A percentile compares a stretch with the other conserved stretches of the same genome.
Evolutionary conservation across 2,329 filamentous ascomycete genomes (phyloP).

Genomic region (Falciphora oryzae): DNA sequence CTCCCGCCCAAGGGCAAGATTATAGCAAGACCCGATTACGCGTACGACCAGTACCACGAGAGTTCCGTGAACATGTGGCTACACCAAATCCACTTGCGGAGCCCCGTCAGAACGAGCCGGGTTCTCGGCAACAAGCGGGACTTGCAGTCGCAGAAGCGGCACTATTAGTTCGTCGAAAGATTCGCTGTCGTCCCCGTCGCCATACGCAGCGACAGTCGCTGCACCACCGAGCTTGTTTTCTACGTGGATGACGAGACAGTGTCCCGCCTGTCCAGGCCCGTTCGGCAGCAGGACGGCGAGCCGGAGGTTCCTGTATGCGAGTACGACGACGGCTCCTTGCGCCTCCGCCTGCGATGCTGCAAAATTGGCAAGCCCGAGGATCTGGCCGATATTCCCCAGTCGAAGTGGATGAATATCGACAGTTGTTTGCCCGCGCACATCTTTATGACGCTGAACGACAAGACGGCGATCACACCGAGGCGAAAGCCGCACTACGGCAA

Average conservation of each 20-base stretch:
- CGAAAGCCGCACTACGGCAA: slow-evolving; percentile 68
- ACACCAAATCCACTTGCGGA: slow-evolving; percentile 41
- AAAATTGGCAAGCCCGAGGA: slow-evolving; percentile 15
- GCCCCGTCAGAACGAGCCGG: slow-evolving; percentile 37
- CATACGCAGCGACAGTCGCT: no score
- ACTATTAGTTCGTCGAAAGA: slow-evolving; percentile 54
- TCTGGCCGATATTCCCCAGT: slow-evolving; percentile 31
- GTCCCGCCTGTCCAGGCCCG: slow-evolving; percentile 26
- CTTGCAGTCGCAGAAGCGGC: slow-evolving; percentile 26
- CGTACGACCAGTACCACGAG: slow-evolving; percentile 34
- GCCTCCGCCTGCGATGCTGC: slow-evolving; percentile 66
- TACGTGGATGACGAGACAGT: slow-evolving; percentile 31
- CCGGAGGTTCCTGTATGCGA: slow-evolving; percentile 28
- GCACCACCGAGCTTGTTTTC: slow-evolving; percentile 36
- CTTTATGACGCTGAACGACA: slow-evolving; percentile 62
- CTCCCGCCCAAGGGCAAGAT: slow-evolving; percentile 19
- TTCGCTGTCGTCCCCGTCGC: slow-evolving; percentile 42
- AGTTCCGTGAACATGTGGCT: slow-evolving; percentile 37
- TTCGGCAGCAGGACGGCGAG: slow-evolving; percentile 24
- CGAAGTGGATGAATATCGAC: slow-evolving; percentile 57
- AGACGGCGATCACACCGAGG: slow-evolving; percentile 46
- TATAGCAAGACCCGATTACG: slow-evolving; percentile 30
- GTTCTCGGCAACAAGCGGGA: slow-evolving; percentile 10
- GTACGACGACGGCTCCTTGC: slow-evolving; percentile 46
- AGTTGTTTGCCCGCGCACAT: slow-evolving; percentile 66